Conservation (phyloP, 1,284 basidiomycete species). For the Grifola frondosa region DNA sequence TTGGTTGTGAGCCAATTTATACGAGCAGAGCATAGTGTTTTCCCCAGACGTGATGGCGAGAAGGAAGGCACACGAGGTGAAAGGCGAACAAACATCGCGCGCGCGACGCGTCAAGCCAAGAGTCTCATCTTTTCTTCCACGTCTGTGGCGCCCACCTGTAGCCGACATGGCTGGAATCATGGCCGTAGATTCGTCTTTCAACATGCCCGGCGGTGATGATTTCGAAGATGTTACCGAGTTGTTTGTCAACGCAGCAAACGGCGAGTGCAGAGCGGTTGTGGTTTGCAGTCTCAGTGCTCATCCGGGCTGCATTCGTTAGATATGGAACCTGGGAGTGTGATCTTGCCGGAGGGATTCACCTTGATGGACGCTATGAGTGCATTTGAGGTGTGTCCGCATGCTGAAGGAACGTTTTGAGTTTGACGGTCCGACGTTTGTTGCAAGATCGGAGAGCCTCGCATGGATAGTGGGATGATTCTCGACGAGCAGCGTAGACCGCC, state of each 20-base stretch:
- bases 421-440: conserved; percentile 6
- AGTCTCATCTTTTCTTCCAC: conserved; percentile 4
- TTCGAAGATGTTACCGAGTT: conserved; percentile 62
- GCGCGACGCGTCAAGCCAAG: conserved; percentile 1
- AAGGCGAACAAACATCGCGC: no score
- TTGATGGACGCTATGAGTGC: conserved; percentile 89
- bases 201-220: conserved; percentile 51
- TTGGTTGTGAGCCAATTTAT: no score
- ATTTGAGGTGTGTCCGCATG: conserved; percentile 59
- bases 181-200: conserved; percentile 22
- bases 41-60: no score
- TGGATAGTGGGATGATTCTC: conserved; percentile 78
- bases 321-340: conserved; percentile 61
- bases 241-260: conserved; percentile 56
- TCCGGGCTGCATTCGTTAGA: no score
- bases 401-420: conserved; percentile 9
- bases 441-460: conserved; percentile 86
- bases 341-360: conserved; percentile 71
- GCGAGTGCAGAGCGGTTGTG: no score
- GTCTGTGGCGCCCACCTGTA: not conserved
- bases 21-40: no score
- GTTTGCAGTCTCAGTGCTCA: not conserved
- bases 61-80: no score
- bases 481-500: conserved; percentile 42
- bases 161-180: conserved; percentile 10